These are phyloP conservation scores for Rheum nobile DNA, from an alignment of 148 eudicot species.

Conservation along the genomic window DNA sequence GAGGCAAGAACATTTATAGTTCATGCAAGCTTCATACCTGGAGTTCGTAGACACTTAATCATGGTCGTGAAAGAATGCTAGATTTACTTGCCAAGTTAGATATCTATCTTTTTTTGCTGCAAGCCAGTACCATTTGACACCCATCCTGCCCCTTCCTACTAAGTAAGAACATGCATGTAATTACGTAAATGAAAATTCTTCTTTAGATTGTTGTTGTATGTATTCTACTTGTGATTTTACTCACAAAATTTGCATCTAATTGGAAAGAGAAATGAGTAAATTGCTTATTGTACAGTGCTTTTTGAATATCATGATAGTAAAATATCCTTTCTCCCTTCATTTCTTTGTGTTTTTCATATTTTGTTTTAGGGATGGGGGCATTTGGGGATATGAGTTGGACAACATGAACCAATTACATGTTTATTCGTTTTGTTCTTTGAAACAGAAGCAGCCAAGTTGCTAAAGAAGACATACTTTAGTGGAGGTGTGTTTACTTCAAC, in stretches of 20 bases:
- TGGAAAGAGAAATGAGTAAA: background rate
- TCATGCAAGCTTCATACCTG: background rate
- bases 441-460: constrained; percentile 72
- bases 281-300: background rate
- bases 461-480: constrained; percentile 85
- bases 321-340: background rate
- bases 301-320: background rate
- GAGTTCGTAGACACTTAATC: background rate
- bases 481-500: constrained; percentile 51
- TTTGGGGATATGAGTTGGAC: background rate
- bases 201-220: background rate
- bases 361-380: background rate
- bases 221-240: background rate
- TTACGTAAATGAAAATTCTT: background rate
- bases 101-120: background rate
- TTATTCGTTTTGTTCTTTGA: constrained; percentile 13
- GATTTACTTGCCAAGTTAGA: background rate
- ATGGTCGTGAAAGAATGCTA: background rate
- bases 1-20: background rate
- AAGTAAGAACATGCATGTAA: background rate
- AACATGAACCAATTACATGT: background rate
- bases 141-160: background rate
- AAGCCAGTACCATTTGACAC: background rate
- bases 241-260: background rate
- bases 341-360: background rate